phyloP scores from a whole-genome alignment of 805 yeast genomes.

The Deakozyma indianensis region DNA sequence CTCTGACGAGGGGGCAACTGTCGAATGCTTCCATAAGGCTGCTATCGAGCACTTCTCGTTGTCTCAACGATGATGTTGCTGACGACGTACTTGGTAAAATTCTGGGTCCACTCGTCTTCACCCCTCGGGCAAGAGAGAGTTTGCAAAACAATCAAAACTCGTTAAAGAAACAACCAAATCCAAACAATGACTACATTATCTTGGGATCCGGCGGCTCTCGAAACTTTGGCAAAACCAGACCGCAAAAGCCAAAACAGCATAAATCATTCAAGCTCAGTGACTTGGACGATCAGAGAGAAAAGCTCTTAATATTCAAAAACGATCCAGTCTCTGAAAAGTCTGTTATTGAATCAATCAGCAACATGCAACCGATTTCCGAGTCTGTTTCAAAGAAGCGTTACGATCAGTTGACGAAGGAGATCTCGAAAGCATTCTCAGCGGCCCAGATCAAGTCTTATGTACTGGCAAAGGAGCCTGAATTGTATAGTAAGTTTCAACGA shows the following conservation, averaged over 20 bases:
- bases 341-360: slow-evolving; percentile 7
- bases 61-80: no score
- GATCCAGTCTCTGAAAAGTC: slow-evolving; percentile 6
- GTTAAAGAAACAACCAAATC: no score
- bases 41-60: no score
- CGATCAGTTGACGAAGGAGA: slow-evolving; percentile 12
- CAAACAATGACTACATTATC: no score
- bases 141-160: no score
- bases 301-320: slow-evolving; percentile 9
- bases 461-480: slow-evolving; percentile 1
- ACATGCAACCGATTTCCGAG: slow-evolving; percentile 8
- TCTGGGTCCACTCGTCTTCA: no score
- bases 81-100: no score
- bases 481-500: not conserved
- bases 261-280: slow-evolving; percentile 6
- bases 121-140: no score
- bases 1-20: no score
- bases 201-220: slow-evolving; percentile 11
- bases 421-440: slow-evolving; percentile 15
- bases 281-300: slow-evolving; percentile 9
- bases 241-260: slow-evolving; percentile 1
- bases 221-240: slow-evolving; percentile 8
- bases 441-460: slow-evolving; percentile 14
- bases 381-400: slow-evolving; percentile 12
- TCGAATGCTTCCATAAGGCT: no score